Evolutionary conservation across 2,329 filamentous ascomycete genomes (phyloP).

Genomic region (Fusarium aywerte): DNA sequence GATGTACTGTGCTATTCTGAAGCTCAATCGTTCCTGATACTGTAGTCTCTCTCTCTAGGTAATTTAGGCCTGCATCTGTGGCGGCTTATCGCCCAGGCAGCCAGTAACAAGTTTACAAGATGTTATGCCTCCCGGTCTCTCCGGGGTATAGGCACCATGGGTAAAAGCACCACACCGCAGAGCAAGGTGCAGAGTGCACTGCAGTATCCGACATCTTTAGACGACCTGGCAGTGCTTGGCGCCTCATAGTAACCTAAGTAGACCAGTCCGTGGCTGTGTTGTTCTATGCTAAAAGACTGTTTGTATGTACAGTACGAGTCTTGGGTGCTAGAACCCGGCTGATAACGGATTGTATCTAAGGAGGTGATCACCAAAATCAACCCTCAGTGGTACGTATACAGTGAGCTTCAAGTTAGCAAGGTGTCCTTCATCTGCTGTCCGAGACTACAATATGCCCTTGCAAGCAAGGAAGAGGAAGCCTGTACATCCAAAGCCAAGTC

Average conservation of each 20-base stretch:
- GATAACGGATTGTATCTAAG: not conserved
- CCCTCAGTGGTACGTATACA: constrained; percentile 1
- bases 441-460: constrained; percentile 9
- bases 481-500: constrained; percentile 32
- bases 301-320: not conserved
- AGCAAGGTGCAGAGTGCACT: not conserved
- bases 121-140: too few species aligned
- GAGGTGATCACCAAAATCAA: not conserved
- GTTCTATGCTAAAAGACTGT: not conserved
- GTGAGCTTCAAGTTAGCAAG: constrained; percentile 7
- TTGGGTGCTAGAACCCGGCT: not conserved
- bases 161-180: not conserved
- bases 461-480: constrained; percentile 27
- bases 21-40: not conserved
- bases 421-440: constrained; percentile 25
- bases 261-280: constrained; percentile 25
- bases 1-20: constrained; percentile 22
- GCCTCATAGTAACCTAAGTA: not conserved
- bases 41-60: not conserved
- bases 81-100: constrained; percentile 17
- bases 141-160: too few species aligned
- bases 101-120: too few species aligned
- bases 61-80: constrained; percentile 26
- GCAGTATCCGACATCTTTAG: not conserved
- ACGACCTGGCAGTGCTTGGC: constrained; percentile 4